A percentile compares a stretch with the other conserved stretches of the same genome.
These are phyloP conservation scores for Kodamaea plutei DNA, from an alignment of 1,139 yeast genomes.

Conservation along the genomic window DNA sequence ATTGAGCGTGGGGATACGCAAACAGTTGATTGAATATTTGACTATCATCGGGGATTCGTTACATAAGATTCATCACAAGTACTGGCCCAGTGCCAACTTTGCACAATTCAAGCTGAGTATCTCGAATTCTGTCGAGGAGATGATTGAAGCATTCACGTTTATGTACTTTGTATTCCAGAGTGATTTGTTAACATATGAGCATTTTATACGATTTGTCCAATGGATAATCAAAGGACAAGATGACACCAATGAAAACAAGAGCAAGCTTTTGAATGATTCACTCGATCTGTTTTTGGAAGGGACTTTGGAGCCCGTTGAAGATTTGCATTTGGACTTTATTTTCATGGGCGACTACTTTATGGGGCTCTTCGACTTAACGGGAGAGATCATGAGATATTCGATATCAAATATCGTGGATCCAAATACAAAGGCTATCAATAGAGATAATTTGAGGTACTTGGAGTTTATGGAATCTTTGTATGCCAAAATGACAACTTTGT, in stretches of 20 bases:
- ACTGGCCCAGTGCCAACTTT: conserved; percentile 14
- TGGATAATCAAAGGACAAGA: conserved; percentile 1
- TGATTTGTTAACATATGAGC: conserved; percentile 15
- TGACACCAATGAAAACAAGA: background rate
- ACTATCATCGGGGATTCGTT: conserved; percentile 14
- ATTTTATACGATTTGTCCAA: conserved; percentile 13
- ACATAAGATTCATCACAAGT: conserved; percentile 10
- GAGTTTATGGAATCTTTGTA: conserved; percentile 16
- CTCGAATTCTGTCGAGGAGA: conserved; percentile 31
- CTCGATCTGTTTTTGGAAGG: conserved; percentile 4
- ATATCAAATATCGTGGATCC: conserved; percentile 18
- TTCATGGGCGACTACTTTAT: conserved; percentile 30
- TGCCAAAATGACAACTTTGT: conserved; percentile 11
- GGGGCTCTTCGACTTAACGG: conserved; percentile 41
- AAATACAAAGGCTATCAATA: conserved; percentile 10
- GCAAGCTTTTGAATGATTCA: background rate
- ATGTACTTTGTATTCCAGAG: conserved; percentile 21
- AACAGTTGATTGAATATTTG: conserved; percentile 16
- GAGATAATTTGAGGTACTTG: conserved; percentile 12
- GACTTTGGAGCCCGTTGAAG: background rate
- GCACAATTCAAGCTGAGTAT: conserved; percentile 20
- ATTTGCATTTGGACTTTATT: conserved; percentile 8
- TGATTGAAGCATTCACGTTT: conserved; percentile 38
- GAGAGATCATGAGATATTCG: conserved; percentile 39
- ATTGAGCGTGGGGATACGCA: conserved; percentile 7